Percentiles rank a stretch among this genome's conserved stretches.
Conservation (phyloP, 768 basidiomycete genomes). For the Phaffia tasmanica region DNA sequence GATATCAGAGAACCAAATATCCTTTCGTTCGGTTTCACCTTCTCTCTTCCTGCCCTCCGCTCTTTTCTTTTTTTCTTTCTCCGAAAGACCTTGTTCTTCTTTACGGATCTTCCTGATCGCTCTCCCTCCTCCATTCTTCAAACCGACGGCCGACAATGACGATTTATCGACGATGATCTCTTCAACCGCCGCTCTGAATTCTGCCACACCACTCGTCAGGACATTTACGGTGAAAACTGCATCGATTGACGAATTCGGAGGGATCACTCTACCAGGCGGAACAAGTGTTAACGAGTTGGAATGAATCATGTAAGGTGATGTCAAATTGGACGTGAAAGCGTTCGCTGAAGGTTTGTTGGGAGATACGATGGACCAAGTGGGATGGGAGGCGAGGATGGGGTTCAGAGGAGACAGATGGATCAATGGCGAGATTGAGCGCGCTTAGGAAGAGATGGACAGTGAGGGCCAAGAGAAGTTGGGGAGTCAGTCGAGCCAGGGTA, state of each 20-base stretch:
- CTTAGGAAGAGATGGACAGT: background rate
- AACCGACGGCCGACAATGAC: background rate
- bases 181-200: constrained; percentile 32
- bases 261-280: constrained; percentile 21
- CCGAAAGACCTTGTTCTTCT: background rate
- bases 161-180: constrained; percentile 15
- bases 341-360: background rate
- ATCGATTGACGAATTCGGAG: constrained; percentile 11
- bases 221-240: constrained; percentile 25
- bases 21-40: background rate
- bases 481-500: constrained; percentile 20
- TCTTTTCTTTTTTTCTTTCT: background rate
- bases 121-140: background rate
- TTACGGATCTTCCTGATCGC: background rate
- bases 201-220: constrained; percentile 29
- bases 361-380: background rate
- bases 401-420: constrained; percentile 21
- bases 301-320: constrained; percentile 5
- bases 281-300: constrained; percentile 28
- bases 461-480: background rate
- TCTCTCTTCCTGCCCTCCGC: background rate
- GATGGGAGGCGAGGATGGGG: constrained; percentile 22
- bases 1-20: constrained; percentile 24
- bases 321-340: background rate
- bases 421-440: constrained; percentile 6